A percentile compares a stretch with the other conserved stretches of the same genome.
Evolutionary conservation across 164 flowering plant genomes (phyloP).

Genomic region (Vitis labrusca): DNA sequence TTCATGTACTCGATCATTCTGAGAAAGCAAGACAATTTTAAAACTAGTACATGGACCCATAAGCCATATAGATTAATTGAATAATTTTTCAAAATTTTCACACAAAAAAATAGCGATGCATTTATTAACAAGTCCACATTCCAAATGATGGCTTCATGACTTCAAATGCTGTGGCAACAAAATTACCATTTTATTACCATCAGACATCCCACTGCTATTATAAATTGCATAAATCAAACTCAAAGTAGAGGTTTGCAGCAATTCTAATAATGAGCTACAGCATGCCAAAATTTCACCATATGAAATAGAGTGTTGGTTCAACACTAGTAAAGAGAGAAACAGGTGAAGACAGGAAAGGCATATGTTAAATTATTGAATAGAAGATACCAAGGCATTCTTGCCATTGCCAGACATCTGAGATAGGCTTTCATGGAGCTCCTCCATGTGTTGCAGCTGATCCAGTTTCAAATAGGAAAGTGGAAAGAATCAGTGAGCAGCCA

Average conservation of each 20-base stretch:
- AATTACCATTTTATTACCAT: no score
- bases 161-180: no score
- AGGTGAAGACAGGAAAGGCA: neutral
- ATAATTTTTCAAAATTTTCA: neutral
- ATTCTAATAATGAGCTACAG: no score
- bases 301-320: neutral
- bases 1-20: slow-evolving; percentile 33
- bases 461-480: slow-evolving; percentile 4
- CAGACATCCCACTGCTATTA: no score
- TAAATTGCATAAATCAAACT: no score
- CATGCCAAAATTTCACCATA: no score
- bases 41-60: neutral
- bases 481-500: slow-evolving; percentile 3
- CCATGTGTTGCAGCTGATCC: slow-evolving; percentile 26
- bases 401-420: slow-evolving; percentile 22
- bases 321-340: neutral
- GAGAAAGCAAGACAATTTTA: slow-evolving; percentile 8
- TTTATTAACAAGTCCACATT: no score
- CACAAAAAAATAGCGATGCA: no score
- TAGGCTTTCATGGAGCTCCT: slow-evolving; percentile 35
- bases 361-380: no score
- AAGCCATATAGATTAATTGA: neutral
- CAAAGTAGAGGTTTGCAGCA: no score
- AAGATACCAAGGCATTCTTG: slow-evolving; percentile 30
- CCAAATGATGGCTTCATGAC: no score